A percentile compares a stretch with the other conserved stretches of the same genome.
Evolutionary conservation across 1,139 yeast species (phyloP).

Genomic region (Suhomyces chickasaworum): DNA sequence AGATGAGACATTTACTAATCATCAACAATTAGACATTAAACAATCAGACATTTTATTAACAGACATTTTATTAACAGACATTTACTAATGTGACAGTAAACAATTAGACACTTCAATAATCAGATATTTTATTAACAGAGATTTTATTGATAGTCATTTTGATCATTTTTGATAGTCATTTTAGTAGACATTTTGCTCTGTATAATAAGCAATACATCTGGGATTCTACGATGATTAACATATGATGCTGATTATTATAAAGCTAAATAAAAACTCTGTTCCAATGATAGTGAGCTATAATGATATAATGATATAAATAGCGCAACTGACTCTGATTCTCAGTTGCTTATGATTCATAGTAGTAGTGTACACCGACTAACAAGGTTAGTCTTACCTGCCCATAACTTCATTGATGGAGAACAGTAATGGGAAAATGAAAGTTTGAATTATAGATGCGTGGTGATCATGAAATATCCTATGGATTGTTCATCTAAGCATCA

Average conservation of each 20-base stretch:
- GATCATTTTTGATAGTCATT: too few relatives aligned
- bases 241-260: constrained; percentile 2
- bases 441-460: too few relatives aligned
- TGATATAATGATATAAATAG: neutral
- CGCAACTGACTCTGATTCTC: neutral
- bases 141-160: too few relatives aligned
- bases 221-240: neutral
- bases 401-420: neutral
- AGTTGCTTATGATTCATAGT: neutral
- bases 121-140: too few relatives aligned
- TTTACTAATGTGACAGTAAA: too few relatives aligned
- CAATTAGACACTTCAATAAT: too few relatives aligned
- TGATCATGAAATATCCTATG: neutral
- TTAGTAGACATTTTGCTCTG: too few relatives aligned
- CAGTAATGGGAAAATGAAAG: neutral
- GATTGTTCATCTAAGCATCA: constrained; percentile 5
- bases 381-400: neutral
- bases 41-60: too few relatives aligned
- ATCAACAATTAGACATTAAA: too few relatives aligned
- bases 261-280: neutral
- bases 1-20: too few relatives aligned
- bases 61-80: too few relatives aligned
- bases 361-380: constrained; percentile 3
- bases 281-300: neutral
- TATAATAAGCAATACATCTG: too few relatives aligned